Base-by-base conservation (phyloP, 495 filamentous ascomycete species). In the Umbilicaria muhlenbergii region DNA sequence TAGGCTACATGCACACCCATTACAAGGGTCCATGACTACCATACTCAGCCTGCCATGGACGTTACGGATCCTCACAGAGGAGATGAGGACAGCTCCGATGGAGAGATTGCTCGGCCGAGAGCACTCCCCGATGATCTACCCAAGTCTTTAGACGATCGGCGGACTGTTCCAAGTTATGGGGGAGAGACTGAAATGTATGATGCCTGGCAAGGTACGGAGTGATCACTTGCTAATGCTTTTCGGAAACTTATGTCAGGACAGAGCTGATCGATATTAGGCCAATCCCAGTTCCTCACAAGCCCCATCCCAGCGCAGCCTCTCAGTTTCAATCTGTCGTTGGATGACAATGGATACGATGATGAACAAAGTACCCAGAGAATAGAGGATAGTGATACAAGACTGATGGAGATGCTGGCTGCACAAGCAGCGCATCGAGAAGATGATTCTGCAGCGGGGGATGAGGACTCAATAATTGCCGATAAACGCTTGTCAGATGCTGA, bases 131-230 rank as follows among this genome's bases (percentile, higher is more conserved):
- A 73, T 50, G 92, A 98, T 58, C 73, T 98, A 18, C 91, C 91
- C 5, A 86, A 77, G 51, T 89, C 87, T 37, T 70, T 98, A 45
- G 82, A 96, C 53, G 92, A 96, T 63, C 73, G 89, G 42, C 76
- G 79, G 57, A 75, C 70, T 43, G 70, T 81, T 19, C 73, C 71
- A 7, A 58, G 60, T 5, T 66, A 69, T 43, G 67, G 62, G 32
- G 66, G 61, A 38, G 89, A 95, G 67, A 93, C 86, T 18, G 88
- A 96, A 71, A 83, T 94, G 67, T 96, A 96, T 58, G 91, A 98
- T 73, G 92, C 84, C 46, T 98, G 91, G 91, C 86, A 94, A 80
- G 89, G 89, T 94, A 58, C 46, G 67, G 43, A 43, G 42, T 41
- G 33, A 49, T 46, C 42, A 32, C 66, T 58, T 37, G 34, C 32